These are phyloP conservation scores for Malassezia obtusa DNA, from an alignment of 1,284 basidiomycete genomes.

Conservation along the genomic window DNA sequence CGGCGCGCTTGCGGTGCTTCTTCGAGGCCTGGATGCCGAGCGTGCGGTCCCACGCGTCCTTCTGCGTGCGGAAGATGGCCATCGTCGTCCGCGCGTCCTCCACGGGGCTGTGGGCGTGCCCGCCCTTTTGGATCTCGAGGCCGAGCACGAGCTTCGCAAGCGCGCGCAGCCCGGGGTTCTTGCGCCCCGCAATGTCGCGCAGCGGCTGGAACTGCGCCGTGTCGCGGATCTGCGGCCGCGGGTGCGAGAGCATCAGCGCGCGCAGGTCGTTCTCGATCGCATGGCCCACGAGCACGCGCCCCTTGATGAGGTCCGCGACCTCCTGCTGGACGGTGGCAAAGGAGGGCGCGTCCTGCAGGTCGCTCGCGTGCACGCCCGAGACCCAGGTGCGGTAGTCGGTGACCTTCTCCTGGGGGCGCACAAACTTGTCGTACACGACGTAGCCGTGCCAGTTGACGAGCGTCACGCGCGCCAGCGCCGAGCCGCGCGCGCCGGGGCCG, in stretches of 20 bases:
- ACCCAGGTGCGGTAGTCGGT: conserved; percentile 88
- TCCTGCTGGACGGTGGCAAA: conserved; percentile 72
- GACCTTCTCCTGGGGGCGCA: conserved; percentile 74
- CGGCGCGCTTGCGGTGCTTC: background rate
- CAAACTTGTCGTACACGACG: conserved; percentile 72
- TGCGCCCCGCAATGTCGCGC: conserved; percentile 54
- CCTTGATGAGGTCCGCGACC: conserved; percentile 69
- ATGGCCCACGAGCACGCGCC: conserved; percentile 80
- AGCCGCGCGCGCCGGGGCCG: conserved; percentile 68
- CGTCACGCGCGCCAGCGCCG: conserved; percentile 77
- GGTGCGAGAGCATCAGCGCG: conserved; percentile 81
- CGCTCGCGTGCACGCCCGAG: conserved; percentile 69
- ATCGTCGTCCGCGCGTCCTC: conserved; percentile 90
- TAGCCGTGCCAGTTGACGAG: conserved; percentile 83
- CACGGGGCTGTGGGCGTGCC: conserved; percentile 33
- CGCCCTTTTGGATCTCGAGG: conserved; percentile 64
- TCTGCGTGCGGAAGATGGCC: conserved; percentile 82
- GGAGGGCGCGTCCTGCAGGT: conserved; percentile 62
- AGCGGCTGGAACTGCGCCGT: conserved; percentile 60
- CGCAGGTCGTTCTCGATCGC: conserved; percentile 85
- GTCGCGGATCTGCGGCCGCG: conserved; percentile 66
- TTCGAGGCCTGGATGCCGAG: conserved; percentile 4
- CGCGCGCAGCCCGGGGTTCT: conserved; percentile 66
- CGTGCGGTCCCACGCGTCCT: conserved; percentile 65
- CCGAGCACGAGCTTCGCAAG: conserved; percentile 73